These are phyloP conservation scores for Fusarium zealandicum DNA, from an alignment of 2,329 filamentous ascomycete genomes.

Conservation along the genomic window DNA sequence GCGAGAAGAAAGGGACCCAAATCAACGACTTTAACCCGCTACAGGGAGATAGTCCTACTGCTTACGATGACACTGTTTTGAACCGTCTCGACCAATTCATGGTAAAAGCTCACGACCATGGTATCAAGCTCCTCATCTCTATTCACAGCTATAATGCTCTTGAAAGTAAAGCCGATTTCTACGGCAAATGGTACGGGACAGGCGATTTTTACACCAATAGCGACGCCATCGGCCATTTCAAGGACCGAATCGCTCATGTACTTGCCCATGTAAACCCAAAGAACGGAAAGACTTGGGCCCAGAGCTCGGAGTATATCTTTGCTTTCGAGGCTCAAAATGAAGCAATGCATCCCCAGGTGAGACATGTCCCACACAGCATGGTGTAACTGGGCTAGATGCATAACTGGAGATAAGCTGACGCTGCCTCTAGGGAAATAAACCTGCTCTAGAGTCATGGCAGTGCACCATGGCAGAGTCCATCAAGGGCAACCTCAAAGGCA, in stretches of 20 bases:
- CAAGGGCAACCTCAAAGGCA: slow-evolving; percentile 30
- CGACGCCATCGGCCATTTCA: neutral
- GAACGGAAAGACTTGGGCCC: slow-evolving; percentile 25
- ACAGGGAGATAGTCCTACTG: neutral
- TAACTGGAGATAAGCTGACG: too few species aligned
- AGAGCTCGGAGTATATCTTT: slow-evolving; percentile 37
- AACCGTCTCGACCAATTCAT: slow-evolving; percentile 11
- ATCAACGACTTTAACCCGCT: slow-evolving; percentile 2
- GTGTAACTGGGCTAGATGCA: too few species aligned
- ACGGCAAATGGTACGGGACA: slow-evolving; percentile 3
- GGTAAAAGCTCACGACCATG: slow-evolving; percentile 1
- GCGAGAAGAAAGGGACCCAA: neutral
- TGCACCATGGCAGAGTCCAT: slow-evolving; percentile 36
- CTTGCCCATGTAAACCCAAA: slow-evolving; percentile 2
- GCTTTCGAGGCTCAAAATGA: slow-evolving; percentile 38
- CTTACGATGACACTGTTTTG: slow-evolving; percentile 8
- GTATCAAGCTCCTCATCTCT: slow-evolving; percentile 8
- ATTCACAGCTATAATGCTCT: slow-evolving; percentile 11
- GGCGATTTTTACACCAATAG: slow-evolving; percentile 6
- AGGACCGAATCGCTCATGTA: slow-evolving; percentile 1
- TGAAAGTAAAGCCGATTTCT: slow-evolving; percentile 3
- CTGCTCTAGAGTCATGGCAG: slow-evolving; percentile 31
- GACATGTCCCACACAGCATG: too few species aligned
- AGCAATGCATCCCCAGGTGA: slow-evolving; percentile 32
- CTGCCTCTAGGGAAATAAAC: slow-evolving; percentile 30